Evolutionary conservation across 345 rosid species (phyloP).

Genomic region (Eucalyptus marginata): DNA sequence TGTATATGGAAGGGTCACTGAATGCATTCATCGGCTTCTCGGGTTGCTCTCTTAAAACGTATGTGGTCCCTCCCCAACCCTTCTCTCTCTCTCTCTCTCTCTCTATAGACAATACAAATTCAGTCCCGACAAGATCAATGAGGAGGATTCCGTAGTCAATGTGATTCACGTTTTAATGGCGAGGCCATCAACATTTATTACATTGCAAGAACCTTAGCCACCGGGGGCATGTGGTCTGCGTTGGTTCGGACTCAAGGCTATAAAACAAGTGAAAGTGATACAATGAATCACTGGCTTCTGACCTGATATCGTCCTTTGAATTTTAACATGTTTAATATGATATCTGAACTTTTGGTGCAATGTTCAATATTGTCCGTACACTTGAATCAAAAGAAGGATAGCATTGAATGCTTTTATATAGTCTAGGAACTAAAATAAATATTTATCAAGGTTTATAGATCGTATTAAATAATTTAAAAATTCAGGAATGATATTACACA

Average conservation of each 20-base stretch:
- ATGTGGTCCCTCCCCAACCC: not conserved
- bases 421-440: not conserved
- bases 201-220: not conserved
- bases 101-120: not conserved
- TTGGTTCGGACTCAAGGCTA: not conserved
- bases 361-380: not conserved
- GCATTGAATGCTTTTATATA: too few relatives aligned
- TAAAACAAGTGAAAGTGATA: not conserved
- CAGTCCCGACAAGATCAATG: not conserved
- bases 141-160: not conserved
- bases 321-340: too few relatives aligned
- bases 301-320: too few relatives aligned
- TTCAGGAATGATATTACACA: fast-evolving
- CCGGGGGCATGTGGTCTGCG: not conserved
- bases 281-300: fast-evolving
- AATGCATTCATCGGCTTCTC: not conserved
- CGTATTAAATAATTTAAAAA: too few relatives aligned
- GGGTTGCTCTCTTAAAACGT: not conserved
- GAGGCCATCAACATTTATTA: not conserved
- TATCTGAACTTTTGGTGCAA: not conserved
- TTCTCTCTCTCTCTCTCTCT: not conserved
- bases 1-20: too few relatives aligned
- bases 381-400: not conserved
- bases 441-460: fast-evolving
- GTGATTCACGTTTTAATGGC: not conserved